Base-by-base conservation (phyloP, 805 yeast species). In the baker's yeast (Saccharomyces cerevisiae) region DNA sequence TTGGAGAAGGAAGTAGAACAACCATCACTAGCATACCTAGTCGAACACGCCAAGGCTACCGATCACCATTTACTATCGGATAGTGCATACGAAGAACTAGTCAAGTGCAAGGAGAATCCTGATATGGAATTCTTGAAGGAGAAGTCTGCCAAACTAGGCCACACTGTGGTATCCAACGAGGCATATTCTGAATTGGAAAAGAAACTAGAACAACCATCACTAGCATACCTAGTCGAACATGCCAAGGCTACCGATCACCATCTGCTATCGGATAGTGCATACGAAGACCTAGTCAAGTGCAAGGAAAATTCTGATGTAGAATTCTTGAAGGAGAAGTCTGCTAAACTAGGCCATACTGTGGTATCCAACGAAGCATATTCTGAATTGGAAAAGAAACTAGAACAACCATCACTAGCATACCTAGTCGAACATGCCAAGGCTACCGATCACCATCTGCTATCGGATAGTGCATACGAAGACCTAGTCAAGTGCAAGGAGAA, bases 111-210 rank as follows among this genome's bases (percentile, higher is more conserved):
- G 13, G 54, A 49, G 6, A 36, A 26, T 14, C 76, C 77, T 9
- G 51, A 65, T 1, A 46, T 64, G 4, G 72, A 67, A 0, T 70
- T 65, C 41, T 56, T 78, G 26, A 65, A 65, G 36, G 68, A 68
- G 29, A 68, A 68, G 51, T 74, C 78, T 1, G 59, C 58, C 3
- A 48, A 43, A 9, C 54, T 59, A 14, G 70, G 65, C 8, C 41
- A 36, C 22, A 36, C 41, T 1, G 6, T 36, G 1, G 41, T 36
- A 3, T 36, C 41, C 22, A n/a, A 17, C 17, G 41, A 36, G 41
- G n/a, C 6, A 14, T 32, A 32, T 14, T 13, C 41, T 36, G 49
- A 49, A 4, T 49, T 51, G 3, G 43, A 64, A 22, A 43, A 55
- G 5, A 13, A 47, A 1, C 21, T 57, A 10, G 58, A 60, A 1